These are phyloP conservation scores for Breviolum minutum DNA, from an alignment of 73 alveolate genomes.

Conservation along the genomic window DNA sequence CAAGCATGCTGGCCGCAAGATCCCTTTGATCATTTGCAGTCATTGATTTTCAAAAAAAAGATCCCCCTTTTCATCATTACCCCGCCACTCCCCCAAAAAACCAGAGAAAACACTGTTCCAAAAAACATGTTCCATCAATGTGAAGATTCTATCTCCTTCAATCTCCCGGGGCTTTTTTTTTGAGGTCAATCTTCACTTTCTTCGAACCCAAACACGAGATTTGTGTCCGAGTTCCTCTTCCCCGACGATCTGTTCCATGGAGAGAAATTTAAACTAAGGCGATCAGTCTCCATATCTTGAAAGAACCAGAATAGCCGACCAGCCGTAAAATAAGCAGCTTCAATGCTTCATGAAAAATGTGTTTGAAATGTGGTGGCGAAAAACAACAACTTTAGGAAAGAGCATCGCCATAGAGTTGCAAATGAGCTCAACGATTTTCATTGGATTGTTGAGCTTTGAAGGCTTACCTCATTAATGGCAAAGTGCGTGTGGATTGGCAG, in stretches of 20 bases:
- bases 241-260: conserved; percentile 66
- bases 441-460: background rate
- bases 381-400: no score
- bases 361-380: background rate
- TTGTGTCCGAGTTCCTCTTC: conserved; percentile 66
- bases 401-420: background rate
- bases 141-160: no score
- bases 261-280: background rate
- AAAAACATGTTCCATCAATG: no score
- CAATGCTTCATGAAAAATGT: background rate
- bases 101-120: no score
- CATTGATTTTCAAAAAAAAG: no score
- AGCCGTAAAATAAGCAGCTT: no score
- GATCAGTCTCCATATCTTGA: background rate
- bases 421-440: background rate
- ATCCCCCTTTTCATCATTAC: no score
- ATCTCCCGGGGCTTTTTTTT: no score
- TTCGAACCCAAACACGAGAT: conserved; percentile 55
- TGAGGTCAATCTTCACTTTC: conserved; percentile 57
- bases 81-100: no score
- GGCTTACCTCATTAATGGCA: conserved; percentile 69
- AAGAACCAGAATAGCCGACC: background rate
- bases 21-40: no score
- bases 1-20: no score
- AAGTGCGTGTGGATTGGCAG: conserved; percentile 86